These are phyloP conservation scores for Butyriboletus loyo DNA, from an alignment of 768 basidiomycete genomes.

Conservation along the genomic window DNA sequence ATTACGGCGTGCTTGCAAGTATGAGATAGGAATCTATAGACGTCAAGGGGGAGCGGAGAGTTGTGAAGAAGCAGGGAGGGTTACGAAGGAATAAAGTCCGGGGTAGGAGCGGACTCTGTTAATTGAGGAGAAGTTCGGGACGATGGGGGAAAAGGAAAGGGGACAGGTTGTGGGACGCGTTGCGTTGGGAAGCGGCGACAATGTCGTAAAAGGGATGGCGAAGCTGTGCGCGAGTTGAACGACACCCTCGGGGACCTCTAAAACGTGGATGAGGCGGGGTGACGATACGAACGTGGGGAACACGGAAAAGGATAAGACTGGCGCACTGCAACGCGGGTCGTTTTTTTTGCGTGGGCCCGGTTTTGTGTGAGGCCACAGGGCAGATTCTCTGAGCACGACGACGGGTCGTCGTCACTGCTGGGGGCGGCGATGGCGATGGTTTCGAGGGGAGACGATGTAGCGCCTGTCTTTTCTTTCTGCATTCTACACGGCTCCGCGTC, in stretches of 20 bases:
- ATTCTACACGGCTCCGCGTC: slow-evolving; percentile 18
- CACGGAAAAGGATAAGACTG: slow-evolving; percentile 10
- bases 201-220: slow-evolving; percentile 24
- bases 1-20: slow-evolving; percentile 20
- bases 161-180: slow-evolving; percentile 14
- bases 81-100: slow-evolving; percentile 26
- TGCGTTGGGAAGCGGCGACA: slow-evolving; percentile 19
- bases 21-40: slow-evolving; percentile 30
- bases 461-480: slow-evolving; percentile 4
- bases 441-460: not conserved
- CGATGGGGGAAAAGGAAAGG: slow-evolving; percentile 16
- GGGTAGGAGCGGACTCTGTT: slow-evolving; percentile 28
- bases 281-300: slow-evolving; percentile 24
- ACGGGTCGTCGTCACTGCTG: slow-evolving; percentile 1
- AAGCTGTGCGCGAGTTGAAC: slow-evolving; percentile 18
- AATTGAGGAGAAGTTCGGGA: slow-evolving; percentile 20
- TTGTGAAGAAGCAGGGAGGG: slow-evolving; percentile 17
- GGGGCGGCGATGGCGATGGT: slow-evolving; percentile 8
- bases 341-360: not conserved
- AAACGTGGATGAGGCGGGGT: slow-evolving; percentile 27
- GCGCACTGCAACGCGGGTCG: slow-evolving; percentile 2
- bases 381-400: not conserved
- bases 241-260: slow-evolving; percentile 25
- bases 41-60: slow-evolving; percentile 12
- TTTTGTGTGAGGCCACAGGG: not conserved